These are phyloP conservation scores for Cucurbita maxima DNA, from an alignment of 306 rosid genomes.

Conservation along the genomic window DNA sequence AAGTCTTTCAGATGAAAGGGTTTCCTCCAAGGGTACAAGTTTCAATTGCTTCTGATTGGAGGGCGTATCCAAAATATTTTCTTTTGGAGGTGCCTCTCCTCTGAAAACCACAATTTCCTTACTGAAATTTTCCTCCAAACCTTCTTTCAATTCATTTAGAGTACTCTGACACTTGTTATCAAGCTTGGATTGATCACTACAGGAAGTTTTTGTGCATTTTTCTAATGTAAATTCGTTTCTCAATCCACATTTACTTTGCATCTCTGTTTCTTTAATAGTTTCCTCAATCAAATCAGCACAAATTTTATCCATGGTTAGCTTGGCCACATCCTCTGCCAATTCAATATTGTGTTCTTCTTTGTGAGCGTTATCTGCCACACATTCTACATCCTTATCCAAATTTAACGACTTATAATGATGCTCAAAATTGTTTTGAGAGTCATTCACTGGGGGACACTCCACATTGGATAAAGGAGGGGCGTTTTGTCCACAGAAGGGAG, in stretches of 20 bases:
- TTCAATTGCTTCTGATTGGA: slow-evolving; percentile 1
- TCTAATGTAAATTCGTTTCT: slow-evolving; percentile 10
- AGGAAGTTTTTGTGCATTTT: slow-evolving; percentile 7
- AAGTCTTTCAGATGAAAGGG: slow-evolving; percentile 18
- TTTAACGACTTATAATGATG: slow-evolving; percentile 15
- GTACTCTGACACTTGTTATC: slow-evolving; percentile 16
- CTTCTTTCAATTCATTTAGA: slow-evolving; percentile 7
- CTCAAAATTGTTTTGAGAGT: slow-evolving; percentile 8
- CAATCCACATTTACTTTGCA: slow-evolving; percentile 6
- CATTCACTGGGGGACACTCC: slow-evolving; percentile 5
- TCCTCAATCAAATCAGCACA: slow-evolving; percentile 2
- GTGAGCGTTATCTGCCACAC: slow-evolving; percentile 17
- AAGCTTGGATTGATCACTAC: slow-evolving; percentile 15
- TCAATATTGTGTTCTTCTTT: slow-evolving; percentile 17
- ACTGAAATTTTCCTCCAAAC: slow-evolving; percentile 20
- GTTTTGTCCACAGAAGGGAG: slow-evolving; percentile 56
- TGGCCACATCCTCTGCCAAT: slow-evolving; percentile 1
- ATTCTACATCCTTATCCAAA: slow-evolving; percentile 9
- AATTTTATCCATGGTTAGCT: slow-evolving; percentile 6
- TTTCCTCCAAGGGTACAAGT: slow-evolving; percentile 6
- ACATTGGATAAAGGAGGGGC: slow-evolving; percentile 22
- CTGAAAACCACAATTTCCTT: slow-evolving; percentile 24
- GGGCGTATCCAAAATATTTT: slow-evolving; percentile 12
- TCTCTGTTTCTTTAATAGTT: background rate
- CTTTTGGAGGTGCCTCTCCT: slow-evolving; percentile 10